Evolutionary conservation across 2,329 filamentous ascomycete genomes (phyloP).

Genomic region (Thielaviopsis populi): DNA sequence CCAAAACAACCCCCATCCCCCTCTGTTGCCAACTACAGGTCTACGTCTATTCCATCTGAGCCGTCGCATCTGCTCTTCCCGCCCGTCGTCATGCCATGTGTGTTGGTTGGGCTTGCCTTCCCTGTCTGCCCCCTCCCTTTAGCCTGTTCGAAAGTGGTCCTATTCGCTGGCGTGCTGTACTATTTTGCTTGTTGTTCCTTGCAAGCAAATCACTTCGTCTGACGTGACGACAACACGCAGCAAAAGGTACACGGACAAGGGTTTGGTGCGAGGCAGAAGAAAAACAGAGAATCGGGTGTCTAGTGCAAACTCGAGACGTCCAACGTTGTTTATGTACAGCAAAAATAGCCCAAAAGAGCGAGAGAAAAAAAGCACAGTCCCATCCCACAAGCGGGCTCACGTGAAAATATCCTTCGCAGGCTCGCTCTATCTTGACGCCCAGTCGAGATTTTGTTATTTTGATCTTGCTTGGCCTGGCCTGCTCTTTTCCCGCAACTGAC

Average conservation of each 20-base stretch:
- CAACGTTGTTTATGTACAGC: slow-evolving; percentile 3
- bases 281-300: neutral
- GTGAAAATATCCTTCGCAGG: neutral
- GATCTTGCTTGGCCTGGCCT: neutral
- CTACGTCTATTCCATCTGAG: neutral
- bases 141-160: neutral
- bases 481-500: neutral
- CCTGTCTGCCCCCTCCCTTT: slow-evolving; percentile 13
- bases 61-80: no score
- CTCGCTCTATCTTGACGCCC: slow-evolving; percentile 17
- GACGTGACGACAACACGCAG: slow-evolving; percentile 5
- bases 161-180: slow-evolving; percentile 6
- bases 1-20: slow-evolving; percentile 18
- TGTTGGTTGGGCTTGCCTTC: neutral
- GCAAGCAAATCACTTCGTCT: neutral
- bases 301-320: slow-evolving; percentile 5
- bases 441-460: neutral
- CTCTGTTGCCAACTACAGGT: neutral
- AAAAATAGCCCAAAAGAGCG: neutral
- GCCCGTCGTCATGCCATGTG: neutral
- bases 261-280: neutral
- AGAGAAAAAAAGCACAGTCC: slow-evolving; percentile 6
- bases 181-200: slow-evolving; percentile 4
- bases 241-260: neutral
- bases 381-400: slow-evolving; percentile 1